These are phyloP conservation scores for Arxiozyma slooffiae DNA, from an alignment of 1,139 yeast species.

Conservation along the genomic window DNA sequence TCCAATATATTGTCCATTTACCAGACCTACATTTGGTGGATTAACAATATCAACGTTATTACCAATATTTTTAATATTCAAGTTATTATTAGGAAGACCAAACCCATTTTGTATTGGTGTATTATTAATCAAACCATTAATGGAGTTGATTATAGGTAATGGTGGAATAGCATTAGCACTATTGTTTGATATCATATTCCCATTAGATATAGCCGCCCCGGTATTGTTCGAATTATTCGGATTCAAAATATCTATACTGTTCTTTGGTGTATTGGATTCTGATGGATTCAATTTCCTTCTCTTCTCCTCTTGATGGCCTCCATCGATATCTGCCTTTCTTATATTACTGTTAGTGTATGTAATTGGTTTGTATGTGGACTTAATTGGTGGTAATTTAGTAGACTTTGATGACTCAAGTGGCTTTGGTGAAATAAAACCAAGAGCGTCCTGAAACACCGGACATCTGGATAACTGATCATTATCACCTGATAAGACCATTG, in stretches of 20 bases:
- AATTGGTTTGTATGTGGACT: conserved; percentile 29
- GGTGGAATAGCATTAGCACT: conserved; percentile 2
- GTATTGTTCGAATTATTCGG: not conserved
- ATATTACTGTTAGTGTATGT: conserved; percentile 27
- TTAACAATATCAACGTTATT: conserved; percentile 9
- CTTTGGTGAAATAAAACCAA: conserved; percentile 26
- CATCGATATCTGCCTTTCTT: conserved; percentile 12
- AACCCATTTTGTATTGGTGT: conserved; percentile 3
- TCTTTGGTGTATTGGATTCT: not conserved
- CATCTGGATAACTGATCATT: conserved; percentile 29
- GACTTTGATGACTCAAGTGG: conserved; percentile 4
- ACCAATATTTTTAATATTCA: not conserved
- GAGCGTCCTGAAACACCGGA: conserved; percentile 31
- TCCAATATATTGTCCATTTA: not conserved
- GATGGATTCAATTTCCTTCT: conserved; percentile 12
- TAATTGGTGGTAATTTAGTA: conserved; percentile 25
- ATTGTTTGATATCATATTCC: conserved; percentile 3
- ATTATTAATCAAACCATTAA: conserved; percentile 4
- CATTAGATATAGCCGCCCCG: not conserved
- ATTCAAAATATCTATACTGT: not conserved
- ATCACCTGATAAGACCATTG: conserved; percentile 19
- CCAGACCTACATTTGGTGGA: conserved; percentile 1
- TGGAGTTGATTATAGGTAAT: conserved; percentile 1
- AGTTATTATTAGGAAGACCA: not conserved
- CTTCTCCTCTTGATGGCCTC: conserved; percentile 17